Evolutionary conservation across 179 eudicot species (phyloP).

Genomic region (Pouteria campechiana): DNA sequence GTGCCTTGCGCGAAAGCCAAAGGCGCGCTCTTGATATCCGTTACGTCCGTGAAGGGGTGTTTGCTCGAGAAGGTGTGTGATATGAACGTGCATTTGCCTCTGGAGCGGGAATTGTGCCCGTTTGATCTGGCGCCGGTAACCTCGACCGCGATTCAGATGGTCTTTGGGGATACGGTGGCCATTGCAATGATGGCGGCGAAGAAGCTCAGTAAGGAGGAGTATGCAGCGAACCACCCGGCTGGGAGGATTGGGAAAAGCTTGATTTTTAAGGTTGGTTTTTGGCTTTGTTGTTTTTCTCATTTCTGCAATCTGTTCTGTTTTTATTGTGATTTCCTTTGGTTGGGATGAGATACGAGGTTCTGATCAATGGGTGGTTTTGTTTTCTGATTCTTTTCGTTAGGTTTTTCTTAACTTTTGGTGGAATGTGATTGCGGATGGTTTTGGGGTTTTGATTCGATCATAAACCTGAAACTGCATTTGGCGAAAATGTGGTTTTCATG

Average conservation of each 20-base stretch:
- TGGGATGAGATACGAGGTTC: not conserved
- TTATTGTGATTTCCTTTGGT: not conserved
- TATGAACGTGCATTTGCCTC: slow-evolving; percentile 77
- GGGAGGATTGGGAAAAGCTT: slow-evolving; percentile 94
- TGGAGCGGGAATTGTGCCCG: slow-evolving; percentile 93
- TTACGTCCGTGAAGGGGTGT: slow-evolving; percentile 56
- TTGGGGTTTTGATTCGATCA: too few relatives aligned
- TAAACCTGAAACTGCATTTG: too few relatives aligned
- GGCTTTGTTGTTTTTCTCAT: not conserved
- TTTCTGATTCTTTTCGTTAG: not conserved
- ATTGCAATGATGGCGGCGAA: slow-evolving; percentile 84
- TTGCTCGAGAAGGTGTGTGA: slow-evolving; percentile 52
- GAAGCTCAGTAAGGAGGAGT: slow-evolving; percentile 66
- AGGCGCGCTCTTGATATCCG: slow-evolving; percentile 62
- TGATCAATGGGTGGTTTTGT: not conserved
- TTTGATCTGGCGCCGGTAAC: slow-evolving; percentile 93
- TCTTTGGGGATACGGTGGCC: slow-evolving; percentile 94
- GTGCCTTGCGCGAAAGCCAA: slow-evolving; percentile 92
- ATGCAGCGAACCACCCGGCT: slow-evolving; percentile 92
- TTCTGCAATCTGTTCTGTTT: not conserved
- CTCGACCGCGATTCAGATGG: slow-evolving; percentile 98
- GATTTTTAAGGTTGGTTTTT: slow-evolving; percentile 63
- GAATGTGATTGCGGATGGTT: not conserved
- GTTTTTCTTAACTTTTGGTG: not conserved
- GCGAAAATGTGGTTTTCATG: too few relatives aligned